Evolutionary conservation across 768 basidiomycete genomes (phyloP), one percentile per base, ranked within the genome.

Genomic region (Lactarius psammicola): DNA sequence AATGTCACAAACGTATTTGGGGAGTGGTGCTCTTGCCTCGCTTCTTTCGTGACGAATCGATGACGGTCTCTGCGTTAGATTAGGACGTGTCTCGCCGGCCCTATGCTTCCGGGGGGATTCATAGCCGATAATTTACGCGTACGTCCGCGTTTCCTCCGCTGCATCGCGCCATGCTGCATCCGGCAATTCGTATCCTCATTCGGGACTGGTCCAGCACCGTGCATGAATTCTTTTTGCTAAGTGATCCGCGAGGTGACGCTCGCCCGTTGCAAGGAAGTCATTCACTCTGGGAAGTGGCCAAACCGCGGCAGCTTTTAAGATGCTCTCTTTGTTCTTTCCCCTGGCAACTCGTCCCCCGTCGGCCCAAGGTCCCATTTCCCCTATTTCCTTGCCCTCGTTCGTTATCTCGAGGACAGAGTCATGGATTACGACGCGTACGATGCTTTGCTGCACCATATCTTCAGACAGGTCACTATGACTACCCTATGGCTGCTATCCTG

Each of bases 391-490:
- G 53, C 33, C 33, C 8, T 56, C 63, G 2, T 2, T 28, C 57
- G n/a, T 30, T 30, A 28, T 44, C 34, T 40, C 34, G 13, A 64
- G 59, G 58, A 51, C n/a, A 9, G 40, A 38, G 63, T 53, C 68
- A 89, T 89, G 82, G 88, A 90, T 75, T 92, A 92, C 77, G 89
- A 91, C 73, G 86, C 85, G 31, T 90, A 85, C 74, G 89, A 92
- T 75, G 90, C 91, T 56, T 79, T 91, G 44, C 80, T 91, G 17
- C 90, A 92, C 72, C 88, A 87, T 74, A 84, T 93, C 65, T 92
- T 91, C 79, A 87, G 83, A 73, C 84, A 86, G 64, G 89, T 88
- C 68, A 11, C 83, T 75, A 18, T 42, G 62, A 13, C 13, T 2
- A 31, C 49, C 7, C 13, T 53, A 0, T n/a, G 10, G 2, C 26